phyloP scores from a whole-genome alignment of 768 basidiomycete genomes.

The Macrolepiota dolichaula region DNA sequence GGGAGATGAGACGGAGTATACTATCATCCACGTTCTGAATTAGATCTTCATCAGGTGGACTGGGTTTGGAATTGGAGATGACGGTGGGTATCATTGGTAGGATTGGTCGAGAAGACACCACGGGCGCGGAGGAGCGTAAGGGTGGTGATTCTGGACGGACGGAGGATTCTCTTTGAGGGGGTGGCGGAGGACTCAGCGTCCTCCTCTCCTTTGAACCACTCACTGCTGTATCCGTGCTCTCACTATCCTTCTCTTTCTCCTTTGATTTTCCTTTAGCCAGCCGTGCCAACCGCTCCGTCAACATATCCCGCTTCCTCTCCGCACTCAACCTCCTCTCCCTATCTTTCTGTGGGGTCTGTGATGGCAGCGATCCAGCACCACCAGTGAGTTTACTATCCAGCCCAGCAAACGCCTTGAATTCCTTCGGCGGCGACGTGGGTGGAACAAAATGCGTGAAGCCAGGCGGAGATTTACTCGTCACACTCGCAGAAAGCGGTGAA shows the following conservation, averaged over 20 bases:
- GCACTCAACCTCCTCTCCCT: constrained; percentile 16
- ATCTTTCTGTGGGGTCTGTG: neutral
- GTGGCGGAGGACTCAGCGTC: constrained; percentile 4
- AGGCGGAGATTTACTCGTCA: constrained; percentile 30
- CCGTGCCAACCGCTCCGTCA: constrained; percentile 41
- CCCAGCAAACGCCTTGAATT: constrained; percentile 4
- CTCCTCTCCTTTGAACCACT: constrained; percentile 22
- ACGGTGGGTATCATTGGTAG: too few relatives aligned
- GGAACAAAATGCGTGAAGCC: constrained; percentile 31
- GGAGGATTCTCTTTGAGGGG: neutral
- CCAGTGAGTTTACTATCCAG: neutral
- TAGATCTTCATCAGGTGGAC: constrained; percentile 39
- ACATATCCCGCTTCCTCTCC: constrained; percentile 30
- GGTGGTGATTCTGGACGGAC: neutral
- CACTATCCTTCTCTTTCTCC: constrained; percentile 27
- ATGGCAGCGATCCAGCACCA: neutral
- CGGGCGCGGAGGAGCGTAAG: constrained; percentile 5
- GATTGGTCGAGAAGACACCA: neutral
- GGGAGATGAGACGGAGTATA: constrained; percentile 37
- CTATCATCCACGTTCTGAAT: constrained; percentile 39
- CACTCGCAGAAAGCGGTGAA: neutral
- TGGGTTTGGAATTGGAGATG: constrained; percentile 16
- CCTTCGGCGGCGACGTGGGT: constrained; percentile 29
- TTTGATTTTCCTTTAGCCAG: constrained; percentile 29
- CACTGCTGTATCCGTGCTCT: constrained; percentile 36